Conservation (phyloP, 768 basidiomycete species). For the Porphyrellus cyaneotinctus region DNA sequence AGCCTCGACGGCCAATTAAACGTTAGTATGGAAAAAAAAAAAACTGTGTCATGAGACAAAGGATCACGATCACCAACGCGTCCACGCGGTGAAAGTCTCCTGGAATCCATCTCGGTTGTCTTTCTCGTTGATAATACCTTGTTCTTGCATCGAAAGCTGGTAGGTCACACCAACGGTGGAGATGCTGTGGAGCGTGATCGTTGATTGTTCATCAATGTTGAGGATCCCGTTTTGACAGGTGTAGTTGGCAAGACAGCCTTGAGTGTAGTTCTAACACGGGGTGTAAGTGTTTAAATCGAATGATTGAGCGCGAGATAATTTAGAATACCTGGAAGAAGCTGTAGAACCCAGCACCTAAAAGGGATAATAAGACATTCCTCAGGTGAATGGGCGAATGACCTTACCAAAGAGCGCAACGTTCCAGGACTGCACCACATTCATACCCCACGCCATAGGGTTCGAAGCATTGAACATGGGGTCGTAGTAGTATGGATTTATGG, state of each 20-base stretch:
- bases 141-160: slow-evolving; percentile 37
- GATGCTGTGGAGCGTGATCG: slow-evolving; percentile 41
- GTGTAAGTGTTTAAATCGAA: slow-evolving; percentile 1
- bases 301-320: background rate
- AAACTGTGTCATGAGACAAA: background rate
- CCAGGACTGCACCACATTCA: slow-evolving; percentile 39
- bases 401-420: slow-evolving; percentile 44
- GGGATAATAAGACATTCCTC: background rate
- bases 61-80: slow-evolving; percentile 24
- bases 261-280: slow-evolving; percentile 36
- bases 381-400: background rate
- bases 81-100: slow-evolving; percentile 38
- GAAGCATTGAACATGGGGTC: slow-evolving; percentile 39
- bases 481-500: slow-evolving; percentile 28
- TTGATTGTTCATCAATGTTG: slow-evolving; percentile 40
- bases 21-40: too few species aligned
- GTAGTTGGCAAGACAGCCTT: slow-evolving; percentile 34
- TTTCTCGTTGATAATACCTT: slow-evolving; percentile 34
- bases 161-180: slow-evolving; percentile 45
- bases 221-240: slow-evolving; percentile 43
- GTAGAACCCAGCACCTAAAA: slow-evolving; percentile 45
- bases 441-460: slow-evolving; percentile 38
- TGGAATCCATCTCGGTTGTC: slow-evolving; percentile 44
- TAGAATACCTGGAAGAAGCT: slow-evolving; percentile 45
- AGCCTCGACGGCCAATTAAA: background rate